Base-by-base conservation (phyloP, 2,329 filamentous ascomycete species). In the Fusarium sp. region DNA sequence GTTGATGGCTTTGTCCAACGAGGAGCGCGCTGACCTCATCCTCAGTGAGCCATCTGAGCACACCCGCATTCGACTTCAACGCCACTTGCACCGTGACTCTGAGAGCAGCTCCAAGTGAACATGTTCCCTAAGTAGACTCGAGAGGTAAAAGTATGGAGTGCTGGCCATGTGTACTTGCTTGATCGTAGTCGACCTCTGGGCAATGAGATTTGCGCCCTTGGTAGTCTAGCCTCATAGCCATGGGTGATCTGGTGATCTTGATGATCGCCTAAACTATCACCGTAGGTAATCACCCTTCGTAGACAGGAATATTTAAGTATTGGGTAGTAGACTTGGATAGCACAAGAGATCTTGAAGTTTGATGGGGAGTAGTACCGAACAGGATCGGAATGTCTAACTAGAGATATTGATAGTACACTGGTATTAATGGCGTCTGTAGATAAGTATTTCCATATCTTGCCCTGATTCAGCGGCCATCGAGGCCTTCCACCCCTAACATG, bases 391-490 rank as follows among this genome's bases (percentile, higher is more conserved):
- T 40, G 44, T 34, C 6, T 47, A 63, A 47, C 33, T 31, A 10
- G 20, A 30, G 30, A 47, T 60, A 20, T 23, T 40, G 49, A 54
- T 63, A 46, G 26, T 60, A 70, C 62, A 56, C 67, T 67, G 54
- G 57, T 62, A 69, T 67, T 53, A 67, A 55, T 42, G 54, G 53
- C 42, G 28, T 58, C 42, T 67, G 53, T 46, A 67, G 52, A 47
- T 56, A 42, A 41, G 16, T 61, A 50, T 56, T 46, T 49, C 54
- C 54, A 52, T 37, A 50, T 68, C 37, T 59, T 44, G 38, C 53
- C 57, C 28, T 46, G 26, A 50, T 57, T 50, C 50, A 52, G 38
- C 33, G 49, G 62, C 66, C 66, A 46, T 38, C 15, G 57, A 70
- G 67, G 62, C 66, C 62, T 34, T 50, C 52, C 50, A 46, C 59